Evolutionary conservation across 176 grass and related monocot genomes (phyloP).

Genomic region (Neostapfia colusana): DNA sequence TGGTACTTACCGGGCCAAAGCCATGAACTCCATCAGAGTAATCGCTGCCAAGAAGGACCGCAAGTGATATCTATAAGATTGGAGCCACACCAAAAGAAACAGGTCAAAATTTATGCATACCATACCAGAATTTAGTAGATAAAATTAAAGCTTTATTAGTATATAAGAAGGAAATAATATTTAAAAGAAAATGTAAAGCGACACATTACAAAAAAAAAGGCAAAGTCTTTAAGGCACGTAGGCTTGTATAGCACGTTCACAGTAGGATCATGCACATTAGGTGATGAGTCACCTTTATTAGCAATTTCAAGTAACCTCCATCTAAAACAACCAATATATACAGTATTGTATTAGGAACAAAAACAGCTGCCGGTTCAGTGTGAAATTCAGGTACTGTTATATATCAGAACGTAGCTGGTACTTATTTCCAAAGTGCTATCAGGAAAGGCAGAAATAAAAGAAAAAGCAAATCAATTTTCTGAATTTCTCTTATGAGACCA

Average conservation of each 20-base stretch:
- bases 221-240: background rate
- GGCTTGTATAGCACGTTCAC: conserved; percentile 9
- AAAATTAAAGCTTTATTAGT: background rate
- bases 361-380: background rate
- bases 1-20: conserved; percentile 73
- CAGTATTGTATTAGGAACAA: conserved; percentile 16
- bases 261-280: background rate
- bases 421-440: conserved; percentile 8
- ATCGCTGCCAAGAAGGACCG: conserved; percentile 89
- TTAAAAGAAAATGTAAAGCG: conserved; percentile 8
- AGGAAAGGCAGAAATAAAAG: background rate
- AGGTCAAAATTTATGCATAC: conserved; percentile 20
- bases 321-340: background rate
- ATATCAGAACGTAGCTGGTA: background rate
- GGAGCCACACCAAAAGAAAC: background rate
- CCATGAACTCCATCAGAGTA: conserved; percentile 83
- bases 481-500: conserved; percentile 3
- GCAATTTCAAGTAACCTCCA: conserved; percentile 15
- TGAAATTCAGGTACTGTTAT: background rate
- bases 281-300: background rate
- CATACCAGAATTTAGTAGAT: background rate
- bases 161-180: background rate
- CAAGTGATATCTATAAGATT: conserved; percentile 78
- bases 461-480: background rate
- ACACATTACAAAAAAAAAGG: background rate